These are phyloP conservation scores for Alectoria sarmentosa DNA, from an alignment of 495 filamentous ascomycete species.

Conservation along the genomic window DNA sequence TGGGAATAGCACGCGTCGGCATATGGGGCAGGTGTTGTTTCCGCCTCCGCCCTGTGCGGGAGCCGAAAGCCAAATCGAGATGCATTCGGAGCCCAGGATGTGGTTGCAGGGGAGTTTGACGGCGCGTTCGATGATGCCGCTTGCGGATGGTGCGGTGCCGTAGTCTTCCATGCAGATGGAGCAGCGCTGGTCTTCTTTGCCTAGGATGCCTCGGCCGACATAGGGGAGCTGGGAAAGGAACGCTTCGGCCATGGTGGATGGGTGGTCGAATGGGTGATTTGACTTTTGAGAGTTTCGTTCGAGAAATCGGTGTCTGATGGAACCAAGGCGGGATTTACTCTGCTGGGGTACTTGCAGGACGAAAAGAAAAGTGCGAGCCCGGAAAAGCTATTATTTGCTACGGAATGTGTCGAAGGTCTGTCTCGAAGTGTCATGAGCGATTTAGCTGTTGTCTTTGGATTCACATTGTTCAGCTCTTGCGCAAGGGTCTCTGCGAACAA, in stretches of 20 bases:
- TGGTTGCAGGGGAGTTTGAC: background rate
- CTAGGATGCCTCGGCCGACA: background rate
- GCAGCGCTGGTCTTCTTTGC: background rate
- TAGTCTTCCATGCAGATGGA: constrained; percentile 2
- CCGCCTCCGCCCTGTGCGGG: background rate
- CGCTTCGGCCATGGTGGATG: background rate
- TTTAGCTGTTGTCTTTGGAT: background rate
- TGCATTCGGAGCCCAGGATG: background rate
- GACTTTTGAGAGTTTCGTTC: background rate
- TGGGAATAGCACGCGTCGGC: background rate
- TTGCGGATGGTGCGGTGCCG: background rate
- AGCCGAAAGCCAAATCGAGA: background rate
- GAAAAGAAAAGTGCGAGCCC: background rate
- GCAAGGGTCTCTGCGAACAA: background rate
- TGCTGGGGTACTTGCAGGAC: background rate
- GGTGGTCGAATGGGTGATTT: background rate
- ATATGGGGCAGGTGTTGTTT: background rate
- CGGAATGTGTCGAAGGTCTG: background rate
- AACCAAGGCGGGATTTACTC: background rate
- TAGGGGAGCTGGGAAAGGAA: background rate
- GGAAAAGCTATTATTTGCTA: background rate
- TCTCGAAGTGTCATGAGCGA: background rate
- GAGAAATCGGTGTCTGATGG: background rate
- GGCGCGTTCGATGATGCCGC: background rate
- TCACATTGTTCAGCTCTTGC: background rate